phyloP scores from a whole-genome alignment of 768 basidiomycete genomes.

The Boletus insuetus region DNA sequence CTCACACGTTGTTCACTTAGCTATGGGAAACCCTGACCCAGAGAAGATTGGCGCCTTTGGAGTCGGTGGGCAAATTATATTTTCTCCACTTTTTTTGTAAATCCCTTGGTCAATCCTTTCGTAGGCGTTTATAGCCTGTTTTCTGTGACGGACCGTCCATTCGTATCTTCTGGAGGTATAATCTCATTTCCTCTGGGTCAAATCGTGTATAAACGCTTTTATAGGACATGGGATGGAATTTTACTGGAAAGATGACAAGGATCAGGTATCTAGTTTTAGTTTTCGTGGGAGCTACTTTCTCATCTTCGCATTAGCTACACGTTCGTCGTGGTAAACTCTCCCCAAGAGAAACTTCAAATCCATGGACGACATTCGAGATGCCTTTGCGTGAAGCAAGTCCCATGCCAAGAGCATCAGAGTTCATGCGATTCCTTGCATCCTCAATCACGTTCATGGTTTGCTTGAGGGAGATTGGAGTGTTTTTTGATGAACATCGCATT shows the following conservation, averaged over 20 bases:
- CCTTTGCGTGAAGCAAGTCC: slow-evolving; percentile 70
- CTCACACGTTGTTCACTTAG: background rate
- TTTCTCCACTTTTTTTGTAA: no score
- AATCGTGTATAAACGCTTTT: no score
- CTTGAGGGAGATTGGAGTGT: slow-evolving; percentile 70
- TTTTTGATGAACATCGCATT: slow-evolving; percentile 70
- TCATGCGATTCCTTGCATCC: slow-evolving; percentile 85
- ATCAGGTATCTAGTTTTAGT: background rate
- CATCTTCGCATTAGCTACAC: background rate
- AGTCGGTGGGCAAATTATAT: background rate
- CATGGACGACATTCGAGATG: slow-evolving; percentile 90
- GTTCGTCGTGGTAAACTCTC: background rate
- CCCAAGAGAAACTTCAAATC: slow-evolving; percentile 11
- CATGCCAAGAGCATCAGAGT: slow-evolving; percentile 76
- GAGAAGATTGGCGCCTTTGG: background rate
- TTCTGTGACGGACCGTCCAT: slow-evolving; percentile 51
- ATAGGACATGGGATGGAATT: background rate
- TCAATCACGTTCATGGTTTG: slow-evolving; percentile 89
- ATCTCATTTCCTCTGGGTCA: background rate
- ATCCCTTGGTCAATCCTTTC: no score
- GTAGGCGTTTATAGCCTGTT: slow-evolving; percentile 75
- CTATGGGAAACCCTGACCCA: background rate
- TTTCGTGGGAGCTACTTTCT: background rate
- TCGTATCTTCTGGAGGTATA: background rate
- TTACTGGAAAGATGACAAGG: background rate